phyloP scores from a whole-genome alignment of 768 basidiomycete species.

The Boletus barrowsii region DNA sequence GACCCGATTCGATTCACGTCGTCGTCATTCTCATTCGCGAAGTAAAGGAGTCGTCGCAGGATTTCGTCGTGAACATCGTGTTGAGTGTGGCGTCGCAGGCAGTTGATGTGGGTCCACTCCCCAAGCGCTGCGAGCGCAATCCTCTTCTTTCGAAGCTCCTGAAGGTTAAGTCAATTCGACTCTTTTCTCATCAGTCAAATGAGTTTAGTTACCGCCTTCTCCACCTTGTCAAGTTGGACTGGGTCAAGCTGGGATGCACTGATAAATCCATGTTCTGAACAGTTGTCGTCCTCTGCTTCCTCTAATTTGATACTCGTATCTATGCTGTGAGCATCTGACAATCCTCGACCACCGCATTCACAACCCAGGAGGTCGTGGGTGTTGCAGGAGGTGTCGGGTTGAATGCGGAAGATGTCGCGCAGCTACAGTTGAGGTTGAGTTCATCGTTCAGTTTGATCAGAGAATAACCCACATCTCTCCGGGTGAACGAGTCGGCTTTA shows the following conservation, averaged over 20 bases:
- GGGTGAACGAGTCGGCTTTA: slow-evolving; percentile 82
- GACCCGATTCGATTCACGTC: slow-evolving; percentile 6
- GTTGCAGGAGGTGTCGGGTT: slow-evolving; percentile 75
- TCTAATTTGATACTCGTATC: slow-evolving; percentile 19
- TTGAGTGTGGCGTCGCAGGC: slow-evolving; percentile 44
- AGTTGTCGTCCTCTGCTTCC: slow-evolving; percentile 29
- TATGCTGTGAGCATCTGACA: not conserved
- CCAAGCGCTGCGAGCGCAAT: slow-evolving; percentile 66
- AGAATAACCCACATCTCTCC: slow-evolving; percentile 65
- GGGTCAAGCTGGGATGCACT: slow-evolving; percentile 60
- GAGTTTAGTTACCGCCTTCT: slow-evolving; percentile 46
- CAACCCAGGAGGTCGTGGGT: slow-evolving; percentile 93
- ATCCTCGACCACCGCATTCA: slow-evolving; percentile 46
- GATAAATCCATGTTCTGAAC: slow-evolving; percentile 50
- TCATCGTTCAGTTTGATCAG: not conserved
- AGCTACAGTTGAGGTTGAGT: slow-evolving; percentile 47
- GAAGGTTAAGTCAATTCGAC: not conserved
- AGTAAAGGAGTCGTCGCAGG: slow-evolving; percentile 47
- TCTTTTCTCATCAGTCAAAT: not conserved
- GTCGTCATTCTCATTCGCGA: slow-evolving; percentile 17
- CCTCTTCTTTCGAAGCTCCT: slow-evolving; percentile 71
- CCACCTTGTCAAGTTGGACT: slow-evolving; percentile 42
- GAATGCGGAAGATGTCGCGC: slow-evolving; percentile 88
- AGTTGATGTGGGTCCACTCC: slow-evolving; percentile 85
- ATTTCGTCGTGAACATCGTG: slow-evolving; percentile 64